Evolutionary conservation across 2,329 filamentous ascomycete species (phyloP), one percentile per base, ranked within the genome.

Genomic region (Lecanoromycetidae sp.): DNA sequence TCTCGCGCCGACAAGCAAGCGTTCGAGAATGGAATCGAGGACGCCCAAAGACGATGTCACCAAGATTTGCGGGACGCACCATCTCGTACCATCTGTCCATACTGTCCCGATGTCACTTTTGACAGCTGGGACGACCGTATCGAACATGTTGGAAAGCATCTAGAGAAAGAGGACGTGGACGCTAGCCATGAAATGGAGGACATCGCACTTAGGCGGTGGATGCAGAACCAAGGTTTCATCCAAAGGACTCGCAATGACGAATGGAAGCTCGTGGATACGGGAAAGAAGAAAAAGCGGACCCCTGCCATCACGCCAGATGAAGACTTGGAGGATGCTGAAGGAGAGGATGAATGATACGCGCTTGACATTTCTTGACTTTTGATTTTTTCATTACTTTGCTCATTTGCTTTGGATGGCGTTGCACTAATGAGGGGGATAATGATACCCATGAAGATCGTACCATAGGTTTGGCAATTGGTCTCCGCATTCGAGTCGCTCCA

Each of bases 121-220:
- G 61, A 68, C 13, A 84, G 82, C 0, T 94, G 87, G 87, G 83
- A 91, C 49, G 74, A 80, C 48, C 73, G 84, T 20, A 86, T 94
- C 79, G 88, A 95, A 62, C 88, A 95, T 64, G 77, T 94, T 2
- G 86, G 84, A 0, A 73, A 77, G 49, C 88, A 95, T 61, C 71
- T 90, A 37, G 86, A 91, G 63, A 81, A 80, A 54, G 60, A 61
- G 6, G 54, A 64, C 41, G 49, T 61, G 46, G 40, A 51, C 44
- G 32, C 54, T 23, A 6, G 39, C 43, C 46, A 58, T n/a, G 55
- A 66, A 55, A 40, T 54, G 5, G 56, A 72, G 62, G 62, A 69
- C 63, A 36, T 66, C 57, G 63, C 56, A 3, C 53, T 69, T 32
- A 56, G 58, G 29, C 55, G 62, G 3, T 70, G 67, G 67, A 65